A percentile compares a stretch with the other conserved stretches of the same genome.
phyloP scores from a whole-genome alignment of 805 yeast genomes.

The Metschnikowia vanudenii region DNA sequence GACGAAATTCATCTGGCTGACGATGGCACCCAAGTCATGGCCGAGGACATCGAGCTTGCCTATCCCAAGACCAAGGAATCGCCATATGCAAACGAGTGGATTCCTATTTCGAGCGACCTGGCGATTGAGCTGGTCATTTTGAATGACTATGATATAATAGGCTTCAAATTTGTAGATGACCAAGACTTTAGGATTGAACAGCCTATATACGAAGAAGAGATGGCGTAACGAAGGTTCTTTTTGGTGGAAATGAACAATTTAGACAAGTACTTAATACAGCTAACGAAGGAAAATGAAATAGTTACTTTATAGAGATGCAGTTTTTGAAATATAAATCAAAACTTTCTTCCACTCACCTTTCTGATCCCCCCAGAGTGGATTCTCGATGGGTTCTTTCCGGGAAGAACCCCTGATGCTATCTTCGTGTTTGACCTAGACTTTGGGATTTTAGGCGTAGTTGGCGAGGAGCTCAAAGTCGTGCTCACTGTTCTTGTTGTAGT shows the following conservation, averaged over 20 bases:
- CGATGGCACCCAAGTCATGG: constrained; percentile 12
- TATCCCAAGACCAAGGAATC: constrained; percentile 38
- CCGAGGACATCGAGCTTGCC: constrained; percentile 37
- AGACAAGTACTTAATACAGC: constrained; percentile 6
- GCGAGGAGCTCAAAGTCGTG: constrained; percentile 35
- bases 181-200: constrained; percentile 31
- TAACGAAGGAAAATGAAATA: constrained; percentile 1
- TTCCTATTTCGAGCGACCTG: constrained; percentile 28
- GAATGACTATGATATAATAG: constrained; percentile 41
- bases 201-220: constrained; percentile 8
- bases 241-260: neutral
- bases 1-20: constrained; percentile 12
- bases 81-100: constrained; percentile 38
- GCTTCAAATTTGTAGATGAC: constrained; percentile 40
- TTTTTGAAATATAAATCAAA: neutral
- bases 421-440: constrained; percentile 18
- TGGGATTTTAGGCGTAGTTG: constrained; percentile 27
- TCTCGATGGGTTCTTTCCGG: constrained; percentile 16
- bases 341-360: constrained; percentile 20
- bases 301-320: neutral
- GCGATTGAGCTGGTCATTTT: constrained; percentile 31
- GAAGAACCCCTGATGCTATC: constrained; percentile 16
- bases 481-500: constrained; percentile 53
- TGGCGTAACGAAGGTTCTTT: neutral
- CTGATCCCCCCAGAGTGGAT: constrained; percentile 20